A percentile compares a stretch with the other conserved stretches of the same genome.
Conservation (phyloP, 2,329 filamentous ascomycete genomes). For the Epichloe uncinata region DNA sequence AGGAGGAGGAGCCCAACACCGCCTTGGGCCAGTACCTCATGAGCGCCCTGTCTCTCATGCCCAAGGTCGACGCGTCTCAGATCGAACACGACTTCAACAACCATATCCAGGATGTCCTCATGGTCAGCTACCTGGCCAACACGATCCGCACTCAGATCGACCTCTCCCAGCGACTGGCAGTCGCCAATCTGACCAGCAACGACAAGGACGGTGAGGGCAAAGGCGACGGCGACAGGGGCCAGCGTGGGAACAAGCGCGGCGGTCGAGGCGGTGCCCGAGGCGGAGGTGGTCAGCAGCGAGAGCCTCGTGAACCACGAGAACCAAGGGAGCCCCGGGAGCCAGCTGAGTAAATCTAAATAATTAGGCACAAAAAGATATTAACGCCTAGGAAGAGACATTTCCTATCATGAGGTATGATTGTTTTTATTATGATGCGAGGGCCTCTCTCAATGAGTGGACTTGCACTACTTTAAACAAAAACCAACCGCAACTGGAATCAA, state of each 20-base stretch:
- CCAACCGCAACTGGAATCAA: neutral
- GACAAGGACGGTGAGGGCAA: slow-evolving; percentile 39
- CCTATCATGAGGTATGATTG: neutral
- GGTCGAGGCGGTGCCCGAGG: slow-evolving; percentile 38
- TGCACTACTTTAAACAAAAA: neutral
- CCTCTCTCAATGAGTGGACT: neutral
- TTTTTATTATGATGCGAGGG: neutral
- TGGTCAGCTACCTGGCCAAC: slow-evolving; percentile 96
- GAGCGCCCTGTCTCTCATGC: slow-evolving; percentile 82
- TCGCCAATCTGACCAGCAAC: slow-evolving; percentile 45
- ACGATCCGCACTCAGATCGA: slow-evolving; percentile 99
- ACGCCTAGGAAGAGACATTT: slow-evolving; percentile 2
- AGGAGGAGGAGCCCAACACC: slow-evolving; percentile 79
- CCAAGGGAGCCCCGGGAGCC: slow-evolving; percentile 23
- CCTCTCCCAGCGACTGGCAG: slow-evolving; percentile 86
- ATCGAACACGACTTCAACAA: slow-evolving; percentile 99
- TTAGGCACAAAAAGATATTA: neutral
- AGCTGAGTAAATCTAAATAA: slow-evolving; percentile 17
- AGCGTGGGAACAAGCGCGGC: slow-evolving; percentile 37
- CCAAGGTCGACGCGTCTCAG: slow-evolving; percentile 81
- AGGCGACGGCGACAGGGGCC: slow-evolving; percentile 29
- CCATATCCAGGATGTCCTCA: slow-evolving; percentile 96
- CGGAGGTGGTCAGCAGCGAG: slow-evolving; percentile 34
- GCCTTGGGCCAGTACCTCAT: slow-evolving; percentile 90
- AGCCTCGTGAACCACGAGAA: slow-evolving; percentile 32